These are phyloP conservation scores for Myotisia sp. DNA, from an alignment of 2,329 filamentous ascomycete species.

Conservation along the genomic window DNA sequence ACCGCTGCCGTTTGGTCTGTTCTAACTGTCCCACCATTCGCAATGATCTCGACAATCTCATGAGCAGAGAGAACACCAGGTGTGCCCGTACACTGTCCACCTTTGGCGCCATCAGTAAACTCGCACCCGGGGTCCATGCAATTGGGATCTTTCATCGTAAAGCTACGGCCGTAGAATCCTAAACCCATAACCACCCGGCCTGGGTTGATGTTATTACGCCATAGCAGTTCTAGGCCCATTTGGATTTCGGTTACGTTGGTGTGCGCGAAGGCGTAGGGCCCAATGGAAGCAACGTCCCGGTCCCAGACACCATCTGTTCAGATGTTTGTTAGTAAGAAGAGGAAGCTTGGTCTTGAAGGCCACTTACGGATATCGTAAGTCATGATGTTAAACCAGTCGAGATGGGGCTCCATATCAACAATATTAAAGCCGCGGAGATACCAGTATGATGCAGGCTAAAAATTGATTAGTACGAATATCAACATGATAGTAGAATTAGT, in stretches of 20 bases:
- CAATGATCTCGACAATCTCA: slow-evolving; percentile 21
- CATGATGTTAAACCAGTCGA: slow-evolving; percentile 21
- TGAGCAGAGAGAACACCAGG: slow-evolving; percentile 17
- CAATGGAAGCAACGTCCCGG: slow-evolving; percentile 9
- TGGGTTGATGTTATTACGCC: slow-evolving; percentile 18
- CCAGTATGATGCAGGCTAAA: slow-evolving; percentile 18
- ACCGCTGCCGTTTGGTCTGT: slow-evolving; percentile 19
- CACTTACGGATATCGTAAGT: slow-evolving; percentile 17
- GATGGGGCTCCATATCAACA: slow-evolving; percentile 4
- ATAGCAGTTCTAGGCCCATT: slow-evolving; percentile 16
- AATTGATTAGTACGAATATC: slow-evolving; percentile 1
- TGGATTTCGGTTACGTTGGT: slow-evolving; percentile 24
- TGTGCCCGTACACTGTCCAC: slow-evolving; percentile 19
- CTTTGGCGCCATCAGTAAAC: slow-evolving; percentile 16
- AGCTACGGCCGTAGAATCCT: slow-evolving; percentile 19
- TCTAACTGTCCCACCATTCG: not conserved
- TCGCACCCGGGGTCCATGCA: slow-evolving; percentile 20
- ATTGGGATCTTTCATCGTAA: slow-evolving; percentile 14
- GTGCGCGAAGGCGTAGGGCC: slow-evolving; percentile 16
- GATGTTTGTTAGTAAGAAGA: not conserved
- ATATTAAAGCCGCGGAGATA: slow-evolving; percentile 21
- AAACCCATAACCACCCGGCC: slow-evolving; percentile 18
- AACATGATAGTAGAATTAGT: not conserved
- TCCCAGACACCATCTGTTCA: slow-evolving; percentile 18
- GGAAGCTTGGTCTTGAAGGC: not conserved